These are phyloP conservation scores for Chlorella vulgaris DNA, from an alignment of 139 green algal species.

Conservation along the genomic window DNA sequence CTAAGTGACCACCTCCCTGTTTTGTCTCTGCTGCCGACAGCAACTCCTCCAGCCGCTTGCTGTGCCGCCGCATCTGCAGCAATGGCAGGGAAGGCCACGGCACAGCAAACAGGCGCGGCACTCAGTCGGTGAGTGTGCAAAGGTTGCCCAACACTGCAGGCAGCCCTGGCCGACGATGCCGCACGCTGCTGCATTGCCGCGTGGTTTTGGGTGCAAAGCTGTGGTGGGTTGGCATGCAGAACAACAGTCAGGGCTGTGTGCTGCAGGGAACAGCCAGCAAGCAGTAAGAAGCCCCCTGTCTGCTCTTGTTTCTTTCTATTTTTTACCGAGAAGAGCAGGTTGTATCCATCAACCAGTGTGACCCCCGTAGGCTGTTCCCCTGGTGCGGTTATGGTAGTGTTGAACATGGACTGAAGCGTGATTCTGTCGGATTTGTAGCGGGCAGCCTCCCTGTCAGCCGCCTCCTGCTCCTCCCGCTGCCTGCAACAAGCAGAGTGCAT, in stretches of 20 bases:
- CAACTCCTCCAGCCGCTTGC: neutral
- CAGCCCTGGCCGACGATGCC: no score
- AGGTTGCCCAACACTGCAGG: no score
- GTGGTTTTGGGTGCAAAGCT: no score
- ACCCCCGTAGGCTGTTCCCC: conserved; percentile 31
- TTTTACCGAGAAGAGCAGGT: conserved; percentile 38
- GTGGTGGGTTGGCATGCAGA: no score
- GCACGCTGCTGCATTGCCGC: no score
- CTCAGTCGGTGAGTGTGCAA: neutral
- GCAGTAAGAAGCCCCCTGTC: neutral
- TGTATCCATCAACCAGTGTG: conserved; percentile 63
- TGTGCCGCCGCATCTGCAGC: neutral
- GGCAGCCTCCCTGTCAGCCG: neutral
- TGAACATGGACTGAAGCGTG: conserved; percentile 29
- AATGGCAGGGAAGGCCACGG: neutral
- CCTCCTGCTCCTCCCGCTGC: neutral
- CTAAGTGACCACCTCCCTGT: neutral
- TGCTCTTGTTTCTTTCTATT: neutral
- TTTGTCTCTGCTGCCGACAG: neutral
- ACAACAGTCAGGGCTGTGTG: no score
- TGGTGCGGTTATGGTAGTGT: neutral
- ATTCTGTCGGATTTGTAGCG: conserved; percentile 25
- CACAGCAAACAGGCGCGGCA: neutral
- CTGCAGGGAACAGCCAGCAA: neutral
- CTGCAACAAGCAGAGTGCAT: neutral